Conservation (phyloP, 495 filamentous ascomycete species). For the Penicillium waksmanii region DNA sequence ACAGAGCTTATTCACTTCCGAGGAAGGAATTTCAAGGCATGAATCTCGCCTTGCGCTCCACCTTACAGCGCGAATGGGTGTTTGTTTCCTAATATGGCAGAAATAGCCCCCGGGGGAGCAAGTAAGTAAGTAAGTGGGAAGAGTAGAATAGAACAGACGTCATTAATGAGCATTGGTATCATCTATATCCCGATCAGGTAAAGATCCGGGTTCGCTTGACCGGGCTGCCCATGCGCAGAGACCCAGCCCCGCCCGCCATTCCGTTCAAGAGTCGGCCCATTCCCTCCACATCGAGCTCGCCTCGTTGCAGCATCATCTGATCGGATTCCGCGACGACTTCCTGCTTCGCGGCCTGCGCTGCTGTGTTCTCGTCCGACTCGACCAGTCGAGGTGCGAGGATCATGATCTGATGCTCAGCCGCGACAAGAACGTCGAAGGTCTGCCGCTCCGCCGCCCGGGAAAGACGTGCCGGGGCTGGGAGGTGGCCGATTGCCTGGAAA, state of each 20-base stretch:
- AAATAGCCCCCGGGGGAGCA: not conserved
- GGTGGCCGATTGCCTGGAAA: constrained; percentile 60
- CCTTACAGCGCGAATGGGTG: constrained; percentile 53
- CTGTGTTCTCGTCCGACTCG: constrained; percentile 30
- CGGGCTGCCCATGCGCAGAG: constrained; percentile 43
- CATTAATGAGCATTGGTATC: constrained; percentile 36
- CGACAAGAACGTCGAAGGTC: constrained; percentile 61
- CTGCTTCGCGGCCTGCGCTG: constrained; percentile 21
- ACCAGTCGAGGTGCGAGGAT: constrained; percentile 52
- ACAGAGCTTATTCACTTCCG: constrained; percentile 57
- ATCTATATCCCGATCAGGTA: constrained; percentile 32
- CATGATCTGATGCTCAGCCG: constrained; percentile 65
- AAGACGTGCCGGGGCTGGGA: constrained; percentile 44
- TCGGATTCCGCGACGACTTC: constrained; percentile 37
- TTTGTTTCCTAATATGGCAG: constrained; percentile 5
- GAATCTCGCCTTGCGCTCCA: constrained; percentile 60
- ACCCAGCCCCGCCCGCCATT: constrained; percentile 42
- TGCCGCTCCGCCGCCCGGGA: constrained; percentile 47
- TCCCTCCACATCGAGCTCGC: constrained; percentile 55
- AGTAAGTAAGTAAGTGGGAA: constrained; percentile 12
- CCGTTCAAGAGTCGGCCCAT: constrained; percentile 54
- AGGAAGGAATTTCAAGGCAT: constrained; percentile 56
- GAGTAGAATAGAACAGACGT: constrained; percentile 14
- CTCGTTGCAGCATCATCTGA: constrained; percentile 47
- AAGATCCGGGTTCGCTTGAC: constrained; percentile 49